phyloP scores from a whole-genome alignment of 1,284 basidiomycete species.

The Polyporus tsugae region DNA sequence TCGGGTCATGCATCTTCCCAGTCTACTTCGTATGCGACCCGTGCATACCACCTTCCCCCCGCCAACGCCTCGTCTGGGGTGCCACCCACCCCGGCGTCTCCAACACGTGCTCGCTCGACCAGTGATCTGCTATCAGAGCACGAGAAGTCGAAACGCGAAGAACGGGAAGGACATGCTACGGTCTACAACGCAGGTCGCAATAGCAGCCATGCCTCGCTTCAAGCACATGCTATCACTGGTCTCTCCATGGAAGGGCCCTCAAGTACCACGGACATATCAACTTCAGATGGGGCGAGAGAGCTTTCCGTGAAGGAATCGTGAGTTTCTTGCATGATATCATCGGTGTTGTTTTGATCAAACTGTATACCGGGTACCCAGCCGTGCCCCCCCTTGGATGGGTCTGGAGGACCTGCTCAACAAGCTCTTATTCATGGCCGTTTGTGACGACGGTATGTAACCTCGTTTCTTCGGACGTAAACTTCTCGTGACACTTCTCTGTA shows the following conservation, averaged over 20 bases:
- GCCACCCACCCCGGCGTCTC: constrained; percentile 43
- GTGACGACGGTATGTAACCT: constrained; percentile 71
- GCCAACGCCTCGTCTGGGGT: constrained; percentile 20
- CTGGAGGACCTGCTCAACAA: constrained; percentile 81
- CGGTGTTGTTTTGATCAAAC: background rate
- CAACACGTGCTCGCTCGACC: constrained; percentile 62
- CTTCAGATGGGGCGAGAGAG: constrained; percentile 30
- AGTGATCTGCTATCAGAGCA: constrained; percentile 61
- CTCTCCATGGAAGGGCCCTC: constrained; percentile 22
- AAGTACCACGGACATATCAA: constrained; percentile 30
- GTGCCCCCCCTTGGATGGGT: constrained; percentile 74
- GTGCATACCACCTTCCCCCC: constrained; percentile 31
- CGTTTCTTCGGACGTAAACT: background rate
- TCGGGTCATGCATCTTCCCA: constrained; percentile 41
- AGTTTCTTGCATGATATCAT: constrained; percentile 21
- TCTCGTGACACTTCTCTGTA: constrained; percentile 40
- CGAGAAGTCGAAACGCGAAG: constrained; percentile 50
- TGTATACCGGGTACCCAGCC: constrained; percentile 44
- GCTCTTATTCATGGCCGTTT: constrained; percentile 65
- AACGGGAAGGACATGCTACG: constrained; percentile 35
- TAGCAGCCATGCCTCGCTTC: constrained; percentile 35
- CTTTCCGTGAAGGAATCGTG: constrained; percentile 43
- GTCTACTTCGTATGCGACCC: constrained; percentile 42
- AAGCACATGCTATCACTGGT: constrained; percentile 23
- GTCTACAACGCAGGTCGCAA: constrained; percentile 27